Evolutionary conservation across 2,329 filamentous ascomycete species (phyloP).

Genomic region (Cylindrodendrum hubeiense): DNA sequence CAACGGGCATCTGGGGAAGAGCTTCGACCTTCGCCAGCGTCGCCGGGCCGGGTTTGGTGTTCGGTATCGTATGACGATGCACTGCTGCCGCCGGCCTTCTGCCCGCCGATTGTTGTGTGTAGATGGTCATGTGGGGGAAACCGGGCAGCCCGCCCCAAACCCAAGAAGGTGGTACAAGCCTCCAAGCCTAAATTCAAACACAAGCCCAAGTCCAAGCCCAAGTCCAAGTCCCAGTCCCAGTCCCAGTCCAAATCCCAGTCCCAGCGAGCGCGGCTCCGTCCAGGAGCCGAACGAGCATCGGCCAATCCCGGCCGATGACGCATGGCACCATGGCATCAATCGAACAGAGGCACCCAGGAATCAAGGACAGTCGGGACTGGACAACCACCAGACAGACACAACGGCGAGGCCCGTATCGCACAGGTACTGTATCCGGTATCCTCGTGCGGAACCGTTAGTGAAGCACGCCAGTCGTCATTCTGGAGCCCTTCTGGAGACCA

Average conservation of each 20-base stretch:
- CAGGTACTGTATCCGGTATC: slow-evolving; percentile 9
- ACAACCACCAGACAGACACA: neutral
- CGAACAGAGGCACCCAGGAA: neutral
- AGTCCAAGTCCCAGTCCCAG: slow-evolving; percentile 12
- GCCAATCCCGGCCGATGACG: slow-evolving; percentile 18
- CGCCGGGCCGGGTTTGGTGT: slow-evolving; percentile 32
- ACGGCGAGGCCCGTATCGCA: slow-evolving; percentile 22
- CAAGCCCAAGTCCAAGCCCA: slow-evolving; percentile 9
- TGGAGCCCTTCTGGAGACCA: slow-evolving; percentile 32
- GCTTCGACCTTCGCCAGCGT: neutral
- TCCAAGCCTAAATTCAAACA: slow-evolving; percentile 25
- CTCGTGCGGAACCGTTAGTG: slow-evolving; percentile 23
- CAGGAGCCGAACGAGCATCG: slow-evolving; percentile 4
- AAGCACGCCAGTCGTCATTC: slow-evolving; percentile 40
- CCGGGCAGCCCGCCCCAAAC: slow-evolving; percentile 30
- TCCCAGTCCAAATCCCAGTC: slow-evolving; percentile 6
- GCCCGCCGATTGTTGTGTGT: slow-evolving; percentile 31
- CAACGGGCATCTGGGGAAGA: slow-evolving; percentile 26
- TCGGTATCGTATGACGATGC: slow-evolving; percentile 43
- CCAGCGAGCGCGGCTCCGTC: slow-evolving; percentile 22
- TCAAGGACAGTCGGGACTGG: neutral
- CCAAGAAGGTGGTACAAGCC: slow-evolving; percentile 25
- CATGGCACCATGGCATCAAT: neutral
- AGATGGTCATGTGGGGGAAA: slow-evolving; percentile 42
- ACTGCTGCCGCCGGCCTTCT: slow-evolving; percentile 28